A percentile compares a stretch with the other conserved stretches of the same genome.
These are phyloP conservation scores for Wakefieldia striispora DNA, from an alignment of 768 basidiomycete genomes.

Conservation along the genomic window DNA sequence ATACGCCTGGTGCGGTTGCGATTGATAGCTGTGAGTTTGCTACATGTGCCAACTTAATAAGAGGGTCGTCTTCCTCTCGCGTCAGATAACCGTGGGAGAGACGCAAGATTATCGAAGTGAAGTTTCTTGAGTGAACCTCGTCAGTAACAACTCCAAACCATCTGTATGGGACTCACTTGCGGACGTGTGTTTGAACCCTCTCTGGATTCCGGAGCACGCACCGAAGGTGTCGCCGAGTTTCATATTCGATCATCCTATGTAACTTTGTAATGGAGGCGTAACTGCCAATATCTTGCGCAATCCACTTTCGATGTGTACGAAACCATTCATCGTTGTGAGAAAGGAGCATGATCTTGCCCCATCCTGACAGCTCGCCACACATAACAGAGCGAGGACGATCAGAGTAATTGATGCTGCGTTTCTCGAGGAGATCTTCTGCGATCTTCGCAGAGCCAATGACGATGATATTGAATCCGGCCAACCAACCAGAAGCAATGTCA, in stretches of 20 bases:
- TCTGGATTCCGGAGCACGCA: conserved; percentile 4
- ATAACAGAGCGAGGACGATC: conserved; percentile 10
- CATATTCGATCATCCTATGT: conserved; percentile 8
- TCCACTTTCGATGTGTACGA: conserved; percentile 7
- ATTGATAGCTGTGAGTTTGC: conserved; percentile 14
- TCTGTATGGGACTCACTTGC: background rate
- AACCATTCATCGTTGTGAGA: conserved; percentile 9
- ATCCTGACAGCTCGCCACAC: conserved; percentile 11
- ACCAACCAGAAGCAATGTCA: conserved; percentile 5
- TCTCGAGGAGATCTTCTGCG: conserved; percentile 44
- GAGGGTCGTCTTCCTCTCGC: conserved; percentile 24
- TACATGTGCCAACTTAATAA: conserved; percentile 27
- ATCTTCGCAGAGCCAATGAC: conserved; percentile 41
- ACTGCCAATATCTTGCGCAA: conserved; percentile 9
- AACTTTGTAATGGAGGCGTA: conserved; percentile 5
- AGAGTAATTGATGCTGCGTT: conserved; percentile 41
- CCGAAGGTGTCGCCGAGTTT: conserved; percentile 6
- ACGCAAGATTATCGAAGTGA: background rate
- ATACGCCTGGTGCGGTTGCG: background rate
- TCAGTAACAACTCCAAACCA: background rate
- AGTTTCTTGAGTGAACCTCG: background rate
- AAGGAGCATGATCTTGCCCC: conserved; percentile 7
- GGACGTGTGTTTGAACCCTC: background rate
- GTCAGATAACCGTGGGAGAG: background rate
- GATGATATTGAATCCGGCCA: conserved; percentile 33